Percentiles rank a stretch among this genome's conserved stretches.
Evolutionary conservation across 176 grass and related monocot genomes (phyloP).

Genomic region (Triticum monococcum): DNA sequence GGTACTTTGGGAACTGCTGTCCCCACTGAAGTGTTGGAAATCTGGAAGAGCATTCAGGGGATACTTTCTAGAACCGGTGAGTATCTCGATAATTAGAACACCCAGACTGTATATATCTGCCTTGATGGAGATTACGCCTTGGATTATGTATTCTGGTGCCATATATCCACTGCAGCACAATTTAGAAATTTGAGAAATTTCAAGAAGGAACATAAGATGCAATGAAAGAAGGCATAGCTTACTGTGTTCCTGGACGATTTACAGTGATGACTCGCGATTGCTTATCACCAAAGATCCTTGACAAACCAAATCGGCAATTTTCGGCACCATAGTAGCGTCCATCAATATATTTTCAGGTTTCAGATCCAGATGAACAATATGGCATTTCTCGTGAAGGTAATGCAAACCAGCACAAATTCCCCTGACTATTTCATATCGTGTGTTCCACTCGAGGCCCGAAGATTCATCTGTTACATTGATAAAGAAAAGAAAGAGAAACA

Average conservation of each 20-base stretch:
- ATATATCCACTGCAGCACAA: background rate
- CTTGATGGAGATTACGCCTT: background rate
- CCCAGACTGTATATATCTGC: background rate
- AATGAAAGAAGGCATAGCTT: background rate
- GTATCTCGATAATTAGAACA: background rate
- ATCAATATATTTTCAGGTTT: slow-evolving; percentile 4
- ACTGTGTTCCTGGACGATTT: background rate
- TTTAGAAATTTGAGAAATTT: background rate
- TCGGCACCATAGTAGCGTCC: background rate
- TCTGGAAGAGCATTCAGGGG: no score
- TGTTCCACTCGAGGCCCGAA: no score
- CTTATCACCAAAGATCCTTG: background rate
- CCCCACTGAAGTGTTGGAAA: background rate
- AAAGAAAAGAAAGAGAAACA: no score
- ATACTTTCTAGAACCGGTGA: background rate
- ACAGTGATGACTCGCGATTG: background rate
- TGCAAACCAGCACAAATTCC: no score
- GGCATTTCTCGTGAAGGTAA: no score
- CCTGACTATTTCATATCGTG: no score
- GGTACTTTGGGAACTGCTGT: background rate
- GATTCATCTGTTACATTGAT: no score
- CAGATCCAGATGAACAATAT: background rate
- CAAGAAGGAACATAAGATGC: background rate
- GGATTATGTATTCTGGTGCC: no score
- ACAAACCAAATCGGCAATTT: background rate